Base-by-base conservation (phyloP, 2,329 filamentous ascomycete species). In the Berkeleyomyces rouxiae region DNA sequence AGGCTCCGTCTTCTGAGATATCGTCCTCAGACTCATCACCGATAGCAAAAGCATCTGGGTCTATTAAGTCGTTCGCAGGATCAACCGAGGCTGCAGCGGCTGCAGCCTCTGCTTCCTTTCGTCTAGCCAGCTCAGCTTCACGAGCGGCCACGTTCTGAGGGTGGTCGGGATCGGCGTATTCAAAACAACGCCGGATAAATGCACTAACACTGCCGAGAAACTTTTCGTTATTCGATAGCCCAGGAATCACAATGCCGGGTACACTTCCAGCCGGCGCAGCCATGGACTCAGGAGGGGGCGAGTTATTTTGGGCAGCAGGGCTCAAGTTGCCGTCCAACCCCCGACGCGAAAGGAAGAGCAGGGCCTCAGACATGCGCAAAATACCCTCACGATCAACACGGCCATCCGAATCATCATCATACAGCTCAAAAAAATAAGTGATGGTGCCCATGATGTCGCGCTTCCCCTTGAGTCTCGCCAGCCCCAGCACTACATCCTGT, bases 361-460 rank as follows among this genome's bases (percentile, higher is more conserved):
- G 77, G 0, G 92, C 90, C 73, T 99, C 93, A 0, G 91, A 96
- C 70, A 99, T 97, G 55, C 90, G 81, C 53, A 99, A 74, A 64
- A 99, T 99, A 4, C 93, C 93, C 73, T 99, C 93, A 9, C 93
- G 84, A 70, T 97, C 93, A 4, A 99, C 91, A 68, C 83, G 90
- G 36, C 93, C 93, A 70, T 96, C 90, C 1, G 84, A 82, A 69
- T 92, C 87, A 67, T 99, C 92, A 70, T 99, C 93, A 72, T 97
- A 96, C 0, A 99, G 82, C 69, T 96, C 89, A 68, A 99, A 99
- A 73, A 99, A 97, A 74, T 97, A 97, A 65, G 85, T 93, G 70
- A 99, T 97, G 64, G 88, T 93, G 39, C 89, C 89, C 92, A 99
- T 96, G 67, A 99, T 96, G 72, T 99, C 93, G 57, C 86, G 85